Evolutionary conservation across 495 filamentous ascomycete species (phyloP), one percentile per base, ranked within the genome.

Genomic region (Xylaria longipes): DNA sequence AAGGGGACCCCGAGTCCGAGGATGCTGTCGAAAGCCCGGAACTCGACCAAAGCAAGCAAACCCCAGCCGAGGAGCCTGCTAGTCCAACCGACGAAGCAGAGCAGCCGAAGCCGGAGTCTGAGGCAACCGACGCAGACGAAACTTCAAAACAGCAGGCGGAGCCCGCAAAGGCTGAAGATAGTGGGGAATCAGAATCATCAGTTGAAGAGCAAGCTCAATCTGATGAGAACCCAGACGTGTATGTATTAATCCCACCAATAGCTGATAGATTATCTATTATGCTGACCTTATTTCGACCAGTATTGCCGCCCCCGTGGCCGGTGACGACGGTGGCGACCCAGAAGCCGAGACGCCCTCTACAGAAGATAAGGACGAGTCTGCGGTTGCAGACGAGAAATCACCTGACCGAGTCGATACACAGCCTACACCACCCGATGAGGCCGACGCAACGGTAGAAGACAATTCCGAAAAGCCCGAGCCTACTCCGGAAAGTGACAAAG

Each of bases 151-250:
- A 56, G 6, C 61, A 58, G 0, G 33, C 37, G 25, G 46, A 48
- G 39, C 27, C 12, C 14, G 43, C 27, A 46, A 22, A 62, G 35
- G 35, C 27, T 58, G 65, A 65, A 60, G 31, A 52, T 41, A 43
- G 35, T 27, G 56, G 31, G 33, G 64, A 69, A n/a, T 27, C 70
- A 45, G 50, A 74, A 33, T 14, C 60, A 20, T 35, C 65, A 45
- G 15, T 37, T 27, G 60, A 45, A 54, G 60, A 66, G 43, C 57
- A 64, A 46, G 70, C n/a, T 33, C 39, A 57, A 6, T 22, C 54
- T 22, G 58, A 60, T 33, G 72, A 71, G 27, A 29, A 25, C 17
- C 15, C 31, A 41, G 69, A 73, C 27, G 54, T 56, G 54, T 71
- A 72, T 46, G 71, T 64, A 33, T 46, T 60, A 14, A 3, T 60